Percentiles rank a stretch among this genome's conserved stretches.
Conservation (phyloP, 2,329 filamentous ascomycete genomes). For the Colletotrichum tropicale region DNA sequence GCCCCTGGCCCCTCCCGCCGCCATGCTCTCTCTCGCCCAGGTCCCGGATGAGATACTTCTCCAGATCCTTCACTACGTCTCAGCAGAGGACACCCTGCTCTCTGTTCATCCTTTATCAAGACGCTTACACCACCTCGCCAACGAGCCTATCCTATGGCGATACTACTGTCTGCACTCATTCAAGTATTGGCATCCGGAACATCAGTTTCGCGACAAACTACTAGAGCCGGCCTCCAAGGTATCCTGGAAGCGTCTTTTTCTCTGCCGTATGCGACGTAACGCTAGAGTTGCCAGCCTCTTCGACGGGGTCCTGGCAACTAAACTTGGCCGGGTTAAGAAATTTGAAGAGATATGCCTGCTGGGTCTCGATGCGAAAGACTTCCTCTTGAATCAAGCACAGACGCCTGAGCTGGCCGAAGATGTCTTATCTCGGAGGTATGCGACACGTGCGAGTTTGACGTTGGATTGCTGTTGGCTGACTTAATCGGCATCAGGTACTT, state of each 20-base stretch:
- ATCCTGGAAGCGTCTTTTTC: constrained; percentile 77
- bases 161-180: constrained; percentile 73
- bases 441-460: background rate
- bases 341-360: constrained; percentile 73
- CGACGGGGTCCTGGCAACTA: constrained; percentile 72
- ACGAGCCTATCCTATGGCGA: constrained; percentile 81
- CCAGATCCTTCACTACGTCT: constrained; percentile 71
- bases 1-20: background rate
- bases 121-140: constrained; percentile 68
- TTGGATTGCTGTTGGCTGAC: background rate
- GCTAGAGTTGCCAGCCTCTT: constrained; percentile 57
- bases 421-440: constrained; percentile 73
- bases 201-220: constrained; percentile 65
- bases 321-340: constrained; percentile 71
- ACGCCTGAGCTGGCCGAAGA: constrained; percentile 68
- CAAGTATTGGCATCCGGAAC: constrained; percentile 74
- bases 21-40: constrained; percentile 41
- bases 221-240: constrained; percentile 56
- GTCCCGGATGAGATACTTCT: constrained; percentile 88
- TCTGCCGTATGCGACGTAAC: constrained; percentile 59
- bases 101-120: constrained; percentile 61
- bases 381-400: constrained; percentile 70
- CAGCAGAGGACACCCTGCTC: constrained; percentile 57
- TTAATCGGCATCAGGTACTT: constrained; percentile 64
- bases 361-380: constrained; percentile 90